phyloP scores from a whole-genome alignment of 2,329 filamentous ascomycete genomes.

The Coniochaeta pulveracea region DNA sequence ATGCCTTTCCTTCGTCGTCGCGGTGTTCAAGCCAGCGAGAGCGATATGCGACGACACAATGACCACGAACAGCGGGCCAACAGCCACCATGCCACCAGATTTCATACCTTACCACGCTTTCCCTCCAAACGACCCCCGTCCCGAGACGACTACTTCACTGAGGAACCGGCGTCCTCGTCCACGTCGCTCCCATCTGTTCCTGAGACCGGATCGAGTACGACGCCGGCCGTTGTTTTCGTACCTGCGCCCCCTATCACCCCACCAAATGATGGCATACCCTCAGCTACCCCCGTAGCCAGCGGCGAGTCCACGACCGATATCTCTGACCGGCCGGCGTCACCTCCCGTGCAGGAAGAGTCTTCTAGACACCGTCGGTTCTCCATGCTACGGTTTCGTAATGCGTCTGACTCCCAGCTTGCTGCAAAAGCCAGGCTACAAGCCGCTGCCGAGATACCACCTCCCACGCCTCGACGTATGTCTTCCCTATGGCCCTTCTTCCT shows the following conservation, averaged over 20 bases:
- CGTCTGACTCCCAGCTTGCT: conserved; percentile 83
- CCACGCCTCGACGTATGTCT: conserved; percentile 44
- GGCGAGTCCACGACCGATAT: conserved; percentile 14
- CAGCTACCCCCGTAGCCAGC: conserved; percentile 12
- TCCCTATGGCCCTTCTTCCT: too few relatives aligned
- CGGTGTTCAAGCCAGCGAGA: conserved; percentile 47
- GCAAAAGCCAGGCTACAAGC: conserved; percentile 59
- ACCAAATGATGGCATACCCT: conserved; percentile 16
- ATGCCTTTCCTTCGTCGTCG: conserved; percentile 54
- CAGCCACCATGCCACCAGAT: too few relatives aligned
- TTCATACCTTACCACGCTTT: too few relatives aligned
- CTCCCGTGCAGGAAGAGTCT: conserved; percentile 41
- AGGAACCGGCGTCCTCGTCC: too few relatives aligned
- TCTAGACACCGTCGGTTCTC: conserved; percentile 46
- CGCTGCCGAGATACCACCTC: conserved; percentile 40
- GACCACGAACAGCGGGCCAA: too few relatives aligned
- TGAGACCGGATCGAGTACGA: too few relatives aligned
- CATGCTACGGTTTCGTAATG: conserved; percentile 78
- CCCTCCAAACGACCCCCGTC: conserved; percentile 10
- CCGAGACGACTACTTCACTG: conserved; percentile 13
- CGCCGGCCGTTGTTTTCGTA: conserved; percentile 11
- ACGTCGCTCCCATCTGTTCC: too few relatives aligned
- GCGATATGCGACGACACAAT: conserved; percentile 45
- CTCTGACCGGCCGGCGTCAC: conserved; percentile 29
- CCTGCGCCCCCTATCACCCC: conserved; percentile 19